Conservation (phyloP, 2,329 filamentous ascomycete genomes). For the Dendryphion nanum region DNA sequence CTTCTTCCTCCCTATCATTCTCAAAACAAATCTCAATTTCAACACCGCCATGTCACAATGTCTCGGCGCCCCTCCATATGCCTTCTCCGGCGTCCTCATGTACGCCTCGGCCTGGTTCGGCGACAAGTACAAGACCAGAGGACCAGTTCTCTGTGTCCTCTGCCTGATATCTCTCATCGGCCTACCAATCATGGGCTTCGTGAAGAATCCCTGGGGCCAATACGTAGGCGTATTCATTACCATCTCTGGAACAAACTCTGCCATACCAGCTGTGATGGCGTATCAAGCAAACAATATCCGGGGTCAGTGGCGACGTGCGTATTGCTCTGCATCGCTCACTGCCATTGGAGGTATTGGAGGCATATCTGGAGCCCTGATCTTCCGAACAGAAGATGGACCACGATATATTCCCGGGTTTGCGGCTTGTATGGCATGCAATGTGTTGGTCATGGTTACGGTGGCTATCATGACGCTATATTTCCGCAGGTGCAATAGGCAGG, state of each 20-base stretch:
- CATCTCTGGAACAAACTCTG: constrained; percentile 16
- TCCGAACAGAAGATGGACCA: constrained; percentile 20
- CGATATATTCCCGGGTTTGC: constrained; percentile 20
- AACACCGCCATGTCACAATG: constrained; percentile 23
- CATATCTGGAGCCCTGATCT: constrained; percentile 20
- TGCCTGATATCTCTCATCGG: constrained; percentile 19
- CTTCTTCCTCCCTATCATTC: constrained; percentile 28
- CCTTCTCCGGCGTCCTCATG: constrained; percentile 21
- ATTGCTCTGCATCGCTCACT: constrained; percentile 21
- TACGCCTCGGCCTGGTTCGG: constrained; percentile 22
- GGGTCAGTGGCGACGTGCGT: constrained; percentile 17
- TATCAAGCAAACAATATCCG: constrained; percentile 20
- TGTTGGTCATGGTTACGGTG: constrained; percentile 17
- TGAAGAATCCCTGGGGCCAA: constrained; percentile 15
- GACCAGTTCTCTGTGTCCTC: constrained; percentile 21
- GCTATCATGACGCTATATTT: constrained; percentile 18
- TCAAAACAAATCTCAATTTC: constrained; percentile 21
- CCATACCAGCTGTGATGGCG: constrained; percentile 22
- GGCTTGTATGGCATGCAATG: constrained; percentile 22
- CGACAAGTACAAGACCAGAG: constrained; percentile 24
- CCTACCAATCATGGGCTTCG: constrained; percentile 25
- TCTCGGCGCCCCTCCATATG: constrained; percentile 24
- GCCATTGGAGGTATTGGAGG: constrained; percentile 26
- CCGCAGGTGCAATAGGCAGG: constrained; percentile 19
- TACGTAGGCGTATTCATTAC: constrained; percentile 29